These are phyloP conservation scores for Lactarius psammicola DNA, from an alignment of 768 basidiomycete genomes.

Conservation along the genomic window DNA sequence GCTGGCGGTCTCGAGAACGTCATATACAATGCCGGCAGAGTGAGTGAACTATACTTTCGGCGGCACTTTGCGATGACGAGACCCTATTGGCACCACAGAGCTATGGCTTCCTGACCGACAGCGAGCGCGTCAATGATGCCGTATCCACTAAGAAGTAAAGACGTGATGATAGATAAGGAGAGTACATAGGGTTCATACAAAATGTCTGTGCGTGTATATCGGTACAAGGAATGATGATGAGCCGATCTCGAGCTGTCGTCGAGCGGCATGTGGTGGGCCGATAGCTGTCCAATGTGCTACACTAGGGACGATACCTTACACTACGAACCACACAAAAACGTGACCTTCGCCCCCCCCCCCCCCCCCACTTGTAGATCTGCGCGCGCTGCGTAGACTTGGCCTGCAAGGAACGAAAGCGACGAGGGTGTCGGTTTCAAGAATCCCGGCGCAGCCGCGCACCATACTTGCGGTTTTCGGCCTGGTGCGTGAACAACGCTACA, in stretches of 20 bases:
- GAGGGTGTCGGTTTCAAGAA: not conserved
- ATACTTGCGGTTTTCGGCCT: not conserved
- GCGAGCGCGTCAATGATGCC: not conserved
- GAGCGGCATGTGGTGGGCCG: not conserved
- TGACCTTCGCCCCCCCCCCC: not conserved
- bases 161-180: not conserved
- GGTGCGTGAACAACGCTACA: not conserved
- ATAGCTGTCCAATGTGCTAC: slow-evolving; percentile 1
- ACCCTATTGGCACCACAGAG: not conserved
- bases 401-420: not conserved
- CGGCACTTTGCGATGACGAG: not conserved
- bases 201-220: not conserved
- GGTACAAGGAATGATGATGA: not conserved
- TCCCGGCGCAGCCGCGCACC: not conserved
- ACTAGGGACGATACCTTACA: not conserved
- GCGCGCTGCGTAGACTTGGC: not conserved
- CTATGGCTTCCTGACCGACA: slow-evolving; percentile 20
- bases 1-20: slow-evolving; percentile 55
- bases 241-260: not conserved
- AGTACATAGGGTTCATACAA: not conserved
- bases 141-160: not conserved
- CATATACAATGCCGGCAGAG: slow-evolving; percentile 54
- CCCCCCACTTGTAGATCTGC: not conserved
- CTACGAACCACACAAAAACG: not conserved
- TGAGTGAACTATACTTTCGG: slow-evolving; percentile 35